These are phyloP conservation scores for Phialemoniopsis sp. DNA, from an alignment of 2,329 filamentous ascomycete genomes.

Conservation along the genomic window DNA sequence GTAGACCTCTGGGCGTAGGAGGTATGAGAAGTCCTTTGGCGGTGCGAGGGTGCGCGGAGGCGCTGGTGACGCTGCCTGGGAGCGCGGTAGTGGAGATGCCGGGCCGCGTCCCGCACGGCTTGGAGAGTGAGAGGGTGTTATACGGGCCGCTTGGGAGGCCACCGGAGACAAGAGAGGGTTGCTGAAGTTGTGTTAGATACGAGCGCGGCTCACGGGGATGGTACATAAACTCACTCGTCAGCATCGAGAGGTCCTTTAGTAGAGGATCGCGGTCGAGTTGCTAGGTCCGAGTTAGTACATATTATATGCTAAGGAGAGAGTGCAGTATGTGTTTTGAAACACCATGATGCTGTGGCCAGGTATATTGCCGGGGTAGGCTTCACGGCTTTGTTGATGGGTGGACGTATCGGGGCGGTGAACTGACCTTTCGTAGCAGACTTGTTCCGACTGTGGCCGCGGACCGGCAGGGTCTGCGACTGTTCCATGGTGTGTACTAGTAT, in stretches of 20 bases:
- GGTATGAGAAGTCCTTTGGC: slow-evolving; percentile 74
- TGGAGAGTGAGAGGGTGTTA: slow-evolving; percentile 9
- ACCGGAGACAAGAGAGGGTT: slow-evolving; percentile 16
- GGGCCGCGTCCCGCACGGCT: slow-evolving; percentile 13
- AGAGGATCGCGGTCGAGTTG: slow-evolving; percentile 59
- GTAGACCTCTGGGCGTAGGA: slow-evolving; percentile 77
- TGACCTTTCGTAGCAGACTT: slow-evolving; percentile 32
- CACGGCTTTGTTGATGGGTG: too few species aligned
- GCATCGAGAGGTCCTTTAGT: slow-evolving; percentile 77
- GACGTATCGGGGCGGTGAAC: slow-evolving; percentile 6
- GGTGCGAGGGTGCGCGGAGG: slow-evolving; percentile 23
- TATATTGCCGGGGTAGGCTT: too few species aligned
- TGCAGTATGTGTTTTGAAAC: too few species aligned
- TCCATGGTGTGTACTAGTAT: slow-evolving; percentile 8
- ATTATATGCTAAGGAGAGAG: background rate
- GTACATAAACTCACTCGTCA: slow-evolving; percentile 57
- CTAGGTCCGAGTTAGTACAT: slow-evolving; percentile 24
- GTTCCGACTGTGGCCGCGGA: slow-evolving; percentile 25
- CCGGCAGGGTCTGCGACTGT: slow-evolving; percentile 5
- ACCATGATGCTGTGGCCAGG: too few species aligned
- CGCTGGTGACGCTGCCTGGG: slow-evolving; percentile 10
- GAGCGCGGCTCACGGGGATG: slow-evolving; percentile 3
- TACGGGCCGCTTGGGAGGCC: slow-evolving; percentile 14
- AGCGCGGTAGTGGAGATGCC: slow-evolving; percentile 6
- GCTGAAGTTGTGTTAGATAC: slow-evolving; percentile 8